phyloP scores from a whole-genome alignment of 2,329 filamentous ascomycete species.

The Diplodia intermedia region DNA sequence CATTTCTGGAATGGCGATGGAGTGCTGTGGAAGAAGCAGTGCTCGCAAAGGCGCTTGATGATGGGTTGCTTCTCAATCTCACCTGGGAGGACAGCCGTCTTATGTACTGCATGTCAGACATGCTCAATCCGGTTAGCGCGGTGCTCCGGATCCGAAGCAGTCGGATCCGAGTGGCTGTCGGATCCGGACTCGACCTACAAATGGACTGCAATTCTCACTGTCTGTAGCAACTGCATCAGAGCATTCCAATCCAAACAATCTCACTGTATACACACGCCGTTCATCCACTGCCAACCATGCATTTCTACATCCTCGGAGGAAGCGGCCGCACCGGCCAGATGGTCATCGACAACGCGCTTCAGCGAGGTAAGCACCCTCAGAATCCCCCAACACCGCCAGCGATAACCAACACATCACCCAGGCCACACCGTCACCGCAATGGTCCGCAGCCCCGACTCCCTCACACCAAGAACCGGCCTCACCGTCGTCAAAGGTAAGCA shows the following conservation, averaged over 20 bases:
- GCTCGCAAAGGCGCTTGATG: not conserved
- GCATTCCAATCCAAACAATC: not conserved
- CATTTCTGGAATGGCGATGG: not conserved
- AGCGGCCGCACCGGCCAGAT: slow-evolving; percentile 57
- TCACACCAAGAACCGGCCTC: slow-evolving; percentile 45
- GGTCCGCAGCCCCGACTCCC: slow-evolving; percentile 50
- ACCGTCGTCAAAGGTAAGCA: slow-evolving; percentile 48
- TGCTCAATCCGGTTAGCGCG: not conserved
- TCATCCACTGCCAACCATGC: slow-evolving; percentile 40
- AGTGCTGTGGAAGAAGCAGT: not conserved
- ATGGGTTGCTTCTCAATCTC: not conserved
- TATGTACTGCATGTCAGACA: not conserved
- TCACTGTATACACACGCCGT: too few relatives aligned
- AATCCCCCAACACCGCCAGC: not conserved
- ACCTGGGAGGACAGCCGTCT: not conserved
- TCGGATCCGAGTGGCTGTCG: slow-evolving; percentile 15
- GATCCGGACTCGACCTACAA: slow-evolving; percentile 6
- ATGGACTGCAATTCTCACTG: too few relatives aligned
- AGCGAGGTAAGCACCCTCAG: slow-evolving; percentile 33
- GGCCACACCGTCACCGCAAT: slow-evolving; percentile 57
- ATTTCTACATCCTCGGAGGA: slow-evolving; percentile 57
- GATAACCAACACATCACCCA: not conserved
- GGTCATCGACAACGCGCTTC: slow-evolving; percentile 51
- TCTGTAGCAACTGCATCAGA: not conserved
- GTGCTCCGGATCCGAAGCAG: not conserved